Conservation (phyloP, 2,329 filamentous ascomycete genomes). For the Cercospora nicotianae region DNA sequence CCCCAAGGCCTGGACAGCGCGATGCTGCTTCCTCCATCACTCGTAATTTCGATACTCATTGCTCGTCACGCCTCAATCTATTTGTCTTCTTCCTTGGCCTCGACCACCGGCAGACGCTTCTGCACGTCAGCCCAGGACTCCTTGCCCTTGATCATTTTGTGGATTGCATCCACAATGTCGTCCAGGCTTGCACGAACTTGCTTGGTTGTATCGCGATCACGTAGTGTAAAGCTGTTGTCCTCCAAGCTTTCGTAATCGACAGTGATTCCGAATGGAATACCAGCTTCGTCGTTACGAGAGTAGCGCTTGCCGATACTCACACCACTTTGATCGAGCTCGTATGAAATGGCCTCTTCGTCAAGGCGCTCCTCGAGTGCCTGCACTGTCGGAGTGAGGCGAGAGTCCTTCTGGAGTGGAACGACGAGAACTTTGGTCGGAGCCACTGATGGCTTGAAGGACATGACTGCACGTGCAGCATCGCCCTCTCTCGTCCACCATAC, state of each 20-base stretch:
- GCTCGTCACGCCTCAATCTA: slow-evolving; percentile 20
- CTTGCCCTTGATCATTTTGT: slow-evolving; percentile 61
- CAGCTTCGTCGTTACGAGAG: slow-evolving; percentile 90
- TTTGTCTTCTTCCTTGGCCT: slow-evolving; percentile 65
- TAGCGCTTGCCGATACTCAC: slow-evolving; percentile 95
- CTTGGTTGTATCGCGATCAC: slow-evolving; percentile 86
- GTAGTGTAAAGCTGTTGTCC: slow-evolving; percentile 80
- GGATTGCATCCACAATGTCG: slow-evolving; percentile 74
- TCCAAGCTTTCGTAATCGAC: slow-evolving; percentile 94
- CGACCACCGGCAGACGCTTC: slow-evolving; percentile 78
- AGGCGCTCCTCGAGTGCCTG: slow-evolving; percentile 72
- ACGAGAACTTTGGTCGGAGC: slow-evolving; percentile 96
- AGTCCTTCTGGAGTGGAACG: slow-evolving; percentile 80
- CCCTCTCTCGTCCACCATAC: slow-evolving; percentile 87
- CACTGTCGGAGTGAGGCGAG: slow-evolving; percentile 76
- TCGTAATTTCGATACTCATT: not conserved
- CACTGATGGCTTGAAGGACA: slow-evolving; percentile 73
- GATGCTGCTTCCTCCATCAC: not conserved
- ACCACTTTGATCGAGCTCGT: slow-evolving; percentile 83
- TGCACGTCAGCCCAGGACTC: slow-evolving; percentile 71
- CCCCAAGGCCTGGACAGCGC: slow-evolving; percentile 3
- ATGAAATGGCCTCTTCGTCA: slow-evolving; percentile 74
- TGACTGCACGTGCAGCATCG: slow-evolving; percentile 78
- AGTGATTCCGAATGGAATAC: slow-evolving; percentile 90
- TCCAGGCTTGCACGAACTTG: slow-evolving; percentile 84